These are phyloP conservation scores for Schwanniomyces vanrijiae DNA, from an alignment of 805 yeast genomes.

Conservation along the genomic window DNA sequence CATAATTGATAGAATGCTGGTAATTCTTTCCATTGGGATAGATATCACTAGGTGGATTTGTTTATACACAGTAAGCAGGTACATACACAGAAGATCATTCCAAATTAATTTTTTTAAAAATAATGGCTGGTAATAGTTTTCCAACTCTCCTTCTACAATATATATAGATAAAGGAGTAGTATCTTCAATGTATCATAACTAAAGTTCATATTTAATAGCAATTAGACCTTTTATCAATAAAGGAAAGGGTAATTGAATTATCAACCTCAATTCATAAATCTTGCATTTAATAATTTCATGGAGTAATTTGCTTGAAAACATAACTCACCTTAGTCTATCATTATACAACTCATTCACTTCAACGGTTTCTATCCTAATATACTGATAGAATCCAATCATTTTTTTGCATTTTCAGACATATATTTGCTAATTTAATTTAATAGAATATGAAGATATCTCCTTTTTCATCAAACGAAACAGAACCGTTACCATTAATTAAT, in stretches of 20 bases:
- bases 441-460: conserved; percentile 9
- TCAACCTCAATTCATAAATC: neutral
- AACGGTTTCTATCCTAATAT: neutral
- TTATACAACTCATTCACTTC: conserved; percentile 2
- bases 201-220: neutral
- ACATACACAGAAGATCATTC: neutral
- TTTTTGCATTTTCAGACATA: neutral
- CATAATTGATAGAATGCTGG: neutral
- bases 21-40: neutral
- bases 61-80: neutral
- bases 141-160: neutral
- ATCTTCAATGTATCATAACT: neutral
- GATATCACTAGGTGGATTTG: neutral
- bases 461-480: conserved; percentile 16
- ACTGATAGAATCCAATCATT: neutral
- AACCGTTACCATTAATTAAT: conserved; percentile 23
- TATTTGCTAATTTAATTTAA: neutral
- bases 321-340: conserved; percentile 10
- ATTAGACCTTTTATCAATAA: neutral
- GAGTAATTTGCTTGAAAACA: conserved; percentile 8
- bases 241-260: neutral
- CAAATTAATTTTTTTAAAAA: neutral
- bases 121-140: neutral
- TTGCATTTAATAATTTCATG: conserved; percentile 5
- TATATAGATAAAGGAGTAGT: neutral